These are phyloP conservation scores for Chondrostereum purpureum DNA, from an alignment of 1,284 basidiomycete species.

Conservation along the genomic window DNA sequence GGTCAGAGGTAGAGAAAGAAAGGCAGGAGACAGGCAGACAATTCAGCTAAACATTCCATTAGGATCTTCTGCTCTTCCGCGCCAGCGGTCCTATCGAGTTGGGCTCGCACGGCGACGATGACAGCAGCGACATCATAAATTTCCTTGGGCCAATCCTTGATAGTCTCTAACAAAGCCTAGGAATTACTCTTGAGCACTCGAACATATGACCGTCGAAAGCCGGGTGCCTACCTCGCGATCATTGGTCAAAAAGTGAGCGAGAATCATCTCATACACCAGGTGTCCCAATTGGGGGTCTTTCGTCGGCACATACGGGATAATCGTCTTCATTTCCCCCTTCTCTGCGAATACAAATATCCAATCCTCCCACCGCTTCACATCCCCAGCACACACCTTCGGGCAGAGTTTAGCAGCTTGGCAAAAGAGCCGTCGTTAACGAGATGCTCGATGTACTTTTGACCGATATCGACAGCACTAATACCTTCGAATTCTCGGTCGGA, in stretches of 20 bases:
- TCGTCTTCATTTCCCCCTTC: conserved; percentile 73
- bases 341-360: conserved; percentile 93
- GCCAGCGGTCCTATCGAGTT: conserved; percentile 55
- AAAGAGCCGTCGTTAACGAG: conserved; percentile 80
- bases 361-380: conserved; percentile 85
- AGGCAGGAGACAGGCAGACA: conserved; percentile 42
- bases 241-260: conserved; percentile 79
- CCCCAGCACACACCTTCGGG: conserved; percentile 79
- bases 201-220: background rate
- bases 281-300: conserved; percentile 75
- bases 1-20: background rate
- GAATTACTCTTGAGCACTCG: background rate
- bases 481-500: conserved; percentile 26
- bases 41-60: conserved; percentile 90
- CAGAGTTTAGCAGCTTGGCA: conserved; percentile 80
- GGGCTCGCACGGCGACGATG: conserved; percentile 81
- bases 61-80: conserved; percentile 47
- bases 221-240: conserved; percentile 69
- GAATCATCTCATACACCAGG: conserved; percentile 92
- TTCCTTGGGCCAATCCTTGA: conserved; percentile 84
- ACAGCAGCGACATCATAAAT: conserved; percentile 88
- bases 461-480: conserved; percentile 71
- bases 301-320: conserved; percentile 88
- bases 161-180: conserved; percentile 70
- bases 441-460: conserved; percentile 78